Evolutionary conservation across 352 stramenopile species (phyloP), one percentile per base, ranked within the genome.

Genomic region (Phytophthora hibernalis): DNA sequence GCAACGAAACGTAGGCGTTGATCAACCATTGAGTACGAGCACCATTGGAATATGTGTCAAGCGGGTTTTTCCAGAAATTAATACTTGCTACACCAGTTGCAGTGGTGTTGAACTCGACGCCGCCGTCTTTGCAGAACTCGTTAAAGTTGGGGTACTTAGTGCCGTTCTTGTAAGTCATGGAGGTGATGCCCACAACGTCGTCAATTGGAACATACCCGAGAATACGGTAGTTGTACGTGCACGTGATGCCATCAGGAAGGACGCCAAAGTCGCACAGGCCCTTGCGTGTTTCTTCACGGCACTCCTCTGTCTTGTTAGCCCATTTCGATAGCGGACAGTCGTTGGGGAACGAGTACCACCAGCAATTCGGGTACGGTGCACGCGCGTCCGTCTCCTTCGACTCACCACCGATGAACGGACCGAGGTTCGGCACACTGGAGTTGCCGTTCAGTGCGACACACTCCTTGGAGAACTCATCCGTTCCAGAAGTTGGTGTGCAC

Each of bases 311-410:
- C 61, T 92, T 91, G 16, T 12, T 45, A 7, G 5, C 33, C 74
- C 80, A 88, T 31, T 50, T 68, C 22, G 76, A 59, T 30, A 79
- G 73, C 16, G 77, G 65, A 28, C 84, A 92, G 6, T 28, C 74
- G 48, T 87, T 88, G 7, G 84, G 84, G 49, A 83, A 80, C n/a
- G 82, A 91, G 55, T 82, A 92, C 84, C 84, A 92, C 49, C 74
- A 42, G 22, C 76, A 80, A 64, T 86, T 60, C 2, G 70, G 70
- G 62, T 92, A 92, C n/a, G 74, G 76, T 4, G 83, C 83, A 5
- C 72, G 76, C 11, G 44, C 1, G 51, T 92, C 67, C 1, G 64
- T 73, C 18, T 78, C 65, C 13, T 72, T 74, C 4, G 49, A 50
- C 12, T 66, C 67, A 0, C 62, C 82, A 20, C 84, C 84, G 9